Evolutionary conservation across 2,329 filamentous ascomycete species (phyloP), one percentile per base, ranked within the genome.

Genomic region (Pseudogymnoascus sp.): DNA sequence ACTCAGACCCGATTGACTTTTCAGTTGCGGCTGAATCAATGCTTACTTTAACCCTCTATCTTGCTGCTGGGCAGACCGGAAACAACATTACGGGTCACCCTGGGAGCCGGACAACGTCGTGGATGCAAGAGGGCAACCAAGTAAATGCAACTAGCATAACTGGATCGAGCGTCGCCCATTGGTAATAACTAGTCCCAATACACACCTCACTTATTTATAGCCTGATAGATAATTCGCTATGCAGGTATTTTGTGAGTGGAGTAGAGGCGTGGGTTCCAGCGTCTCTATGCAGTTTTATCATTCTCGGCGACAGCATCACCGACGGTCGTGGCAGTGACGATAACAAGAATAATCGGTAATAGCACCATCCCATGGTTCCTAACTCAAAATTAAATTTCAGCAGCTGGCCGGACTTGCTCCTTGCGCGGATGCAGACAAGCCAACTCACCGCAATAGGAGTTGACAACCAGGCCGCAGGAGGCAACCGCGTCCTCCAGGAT

Each of bases 281-380:
- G 2, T 64, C 77, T 25, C 69, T 76, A 8, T 71, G 78, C 62
- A 76, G 79, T 3, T 74, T 87, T 40, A 73, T 81, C 11, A 78
- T 88, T 49, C 75, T 91, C 45, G 81, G 84, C 1, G 82, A 91
- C 67, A 87, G 83, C 67, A 88, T 89, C 68, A 88, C 86, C 0
- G 87, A 89, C 67, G 87, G 87, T 1, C 78, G 85, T 23, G 84
- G 84, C n/a, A 86, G 83, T 68, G 80, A 78, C 12, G 82, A 82
- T 14, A 80, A 88, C 69, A 74, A 73, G 16, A 88, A 88, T 71
- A 81, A 87, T 67, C 80, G 81, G 76, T 78, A 52, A 40, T 25
- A 25, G 7, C 23, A 45, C 23, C 8, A 8, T 4, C n/a, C 7
- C 49, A 35, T 12, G 21, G 11, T n/a, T 63, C 60, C 3, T 4